phyloP scores from a whole-genome alignment of 257 asterid genomes.

The Rubia yunnanensis region DNA sequence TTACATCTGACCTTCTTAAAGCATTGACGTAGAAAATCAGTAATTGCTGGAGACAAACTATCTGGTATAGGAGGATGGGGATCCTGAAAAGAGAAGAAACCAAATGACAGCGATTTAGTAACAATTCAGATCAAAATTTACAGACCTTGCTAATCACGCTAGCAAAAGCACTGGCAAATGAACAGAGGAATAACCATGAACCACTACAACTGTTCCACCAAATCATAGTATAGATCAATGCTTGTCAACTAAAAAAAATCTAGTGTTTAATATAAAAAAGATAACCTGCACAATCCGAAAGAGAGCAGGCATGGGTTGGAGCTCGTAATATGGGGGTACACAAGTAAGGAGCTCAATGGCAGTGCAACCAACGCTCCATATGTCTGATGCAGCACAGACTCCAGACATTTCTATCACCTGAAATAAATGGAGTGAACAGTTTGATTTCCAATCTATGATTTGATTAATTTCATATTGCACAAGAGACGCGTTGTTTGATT shows the following conservation, averaged over 20 bases:
- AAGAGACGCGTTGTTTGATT: neutral
- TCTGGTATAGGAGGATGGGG: constrained; percentile 49
- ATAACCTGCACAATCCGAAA: constrained; percentile 92
- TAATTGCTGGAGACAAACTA: constrained; percentile 39
- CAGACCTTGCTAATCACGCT: neutral
- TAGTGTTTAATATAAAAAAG: constrained; percentile 13
- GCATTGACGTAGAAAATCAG: constrained; percentile 45
- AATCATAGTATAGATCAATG: neutral
- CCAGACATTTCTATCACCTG: constrained; percentile 99
- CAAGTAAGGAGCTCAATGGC: constrained; percentile 97
- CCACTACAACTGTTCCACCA: neutral
- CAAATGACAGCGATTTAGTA: neutral
- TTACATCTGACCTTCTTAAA: constrained; percentile 36
- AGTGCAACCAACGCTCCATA: constrained; percentile 99
- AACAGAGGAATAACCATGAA: neutral
- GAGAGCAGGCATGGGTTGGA: constrained; percentile 99
- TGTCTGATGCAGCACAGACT: constrained; percentile 99
- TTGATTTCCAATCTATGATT: neutral
- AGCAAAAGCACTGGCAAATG: neutral
- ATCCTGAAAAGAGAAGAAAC: constrained; percentile 26
- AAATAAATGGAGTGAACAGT: constrained; percentile 12
- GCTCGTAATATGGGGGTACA: constrained; percentile 91
- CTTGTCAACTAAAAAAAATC: neutral
- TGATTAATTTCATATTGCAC: neutral
- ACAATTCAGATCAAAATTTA: neutral